These are phyloP conservation scores for Fusarium sp. DNA, from an alignment of 2,329 filamentous ascomycete genomes.

Conservation along the genomic window DNA sequence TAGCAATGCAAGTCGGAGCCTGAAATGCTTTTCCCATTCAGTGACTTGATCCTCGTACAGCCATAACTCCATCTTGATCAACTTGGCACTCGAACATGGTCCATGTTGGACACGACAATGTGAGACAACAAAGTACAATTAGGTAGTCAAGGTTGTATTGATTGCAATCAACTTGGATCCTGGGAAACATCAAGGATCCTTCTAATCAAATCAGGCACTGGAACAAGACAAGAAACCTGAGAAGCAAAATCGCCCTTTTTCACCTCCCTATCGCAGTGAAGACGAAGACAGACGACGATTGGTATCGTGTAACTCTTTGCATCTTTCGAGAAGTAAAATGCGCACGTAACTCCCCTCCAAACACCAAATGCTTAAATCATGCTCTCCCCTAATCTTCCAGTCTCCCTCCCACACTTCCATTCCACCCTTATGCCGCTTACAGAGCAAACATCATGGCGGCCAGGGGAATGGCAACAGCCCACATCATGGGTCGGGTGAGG, in stretches of 20 bases:
- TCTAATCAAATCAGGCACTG: conserved; percentile 13
- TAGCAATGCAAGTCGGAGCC: not conserved
- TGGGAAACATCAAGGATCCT: conserved; percentile 3
- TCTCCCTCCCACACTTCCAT: not conserved
- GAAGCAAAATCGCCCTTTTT: conserved; percentile 19
- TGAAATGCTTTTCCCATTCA: not conserved
- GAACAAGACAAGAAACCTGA: conserved; percentile 11
- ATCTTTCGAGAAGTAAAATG: conserved; percentile 27
- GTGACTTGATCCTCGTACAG: not conserved
- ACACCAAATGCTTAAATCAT: conserved; percentile 24
- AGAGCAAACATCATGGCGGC: conserved; percentile 50
- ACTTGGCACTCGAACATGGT: not conserved
- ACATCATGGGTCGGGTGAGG: conserved; percentile 45
- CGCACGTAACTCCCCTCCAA: conserved; percentile 14
- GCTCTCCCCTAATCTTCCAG: not conserved
- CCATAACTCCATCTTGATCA: not conserved
- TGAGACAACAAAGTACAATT: not conserved
- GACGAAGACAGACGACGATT: conserved; percentile 6
- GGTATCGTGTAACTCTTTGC: conserved; percentile 34
- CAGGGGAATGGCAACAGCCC: conserved; percentile 48
- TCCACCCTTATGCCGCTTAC: conserved; percentile 10
- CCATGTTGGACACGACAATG: not conserved
- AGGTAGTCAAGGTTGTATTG: conserved; percentile 28
- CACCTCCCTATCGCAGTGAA: not conserved
- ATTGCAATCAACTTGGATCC: conserved; percentile 19